phyloP scores from a whole-genome alignment of 2,329 filamentous ascomycete genomes.

The Cladosporium sp. region DNA sequence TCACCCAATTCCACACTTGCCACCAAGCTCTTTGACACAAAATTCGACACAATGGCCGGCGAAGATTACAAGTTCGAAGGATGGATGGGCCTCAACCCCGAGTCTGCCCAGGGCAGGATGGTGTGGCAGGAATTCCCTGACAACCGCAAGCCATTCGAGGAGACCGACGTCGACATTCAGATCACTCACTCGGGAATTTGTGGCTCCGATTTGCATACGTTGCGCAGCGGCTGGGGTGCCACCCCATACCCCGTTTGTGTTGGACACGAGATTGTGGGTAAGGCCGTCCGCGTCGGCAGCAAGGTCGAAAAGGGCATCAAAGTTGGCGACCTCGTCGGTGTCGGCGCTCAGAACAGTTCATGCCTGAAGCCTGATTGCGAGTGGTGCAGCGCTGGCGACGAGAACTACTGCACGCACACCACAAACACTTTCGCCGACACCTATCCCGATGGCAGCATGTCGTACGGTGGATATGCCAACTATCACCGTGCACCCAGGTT shows the following conservation, averaged over 20 bases:
- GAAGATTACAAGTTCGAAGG: constrained; percentile 46
- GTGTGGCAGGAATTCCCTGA: constrained; percentile 45
- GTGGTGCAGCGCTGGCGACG: constrained; percentile 44
- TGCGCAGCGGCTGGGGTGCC: constrained; percentile 38
- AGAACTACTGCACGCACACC: constrained; percentile 34
- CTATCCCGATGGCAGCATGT: constrained; percentile 34
- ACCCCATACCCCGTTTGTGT: constrained; percentile 35
- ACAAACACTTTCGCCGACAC: constrained; percentile 30
- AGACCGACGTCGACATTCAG: constrained; percentile 37
- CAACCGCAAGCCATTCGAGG: constrained; percentile 35
- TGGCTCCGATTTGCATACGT: constrained; percentile 30
- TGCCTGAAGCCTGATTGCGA: constrained; percentile 48
- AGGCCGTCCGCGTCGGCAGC: constrained; percentile 30
- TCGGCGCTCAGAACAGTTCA: constrained; percentile 46
- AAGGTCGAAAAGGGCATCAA: constrained; percentile 31
- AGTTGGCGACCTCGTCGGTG: constrained; percentile 42
- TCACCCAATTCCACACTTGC: background rate
- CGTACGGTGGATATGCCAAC: constrained; percentile 60
- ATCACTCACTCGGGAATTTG: constrained; percentile 38
- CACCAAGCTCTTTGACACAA: background rate
- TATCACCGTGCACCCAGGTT: constrained; percentile 42
- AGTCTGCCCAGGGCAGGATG: constrained; percentile 50
- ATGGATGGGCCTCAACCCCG: constrained; percentile 51
- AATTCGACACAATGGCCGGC: background rate
- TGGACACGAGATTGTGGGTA: constrained; percentile 33